Evolutionary conservation across 75 land plant species (phyloP).

Genomic region (Sequoia sempervirens): DNA sequence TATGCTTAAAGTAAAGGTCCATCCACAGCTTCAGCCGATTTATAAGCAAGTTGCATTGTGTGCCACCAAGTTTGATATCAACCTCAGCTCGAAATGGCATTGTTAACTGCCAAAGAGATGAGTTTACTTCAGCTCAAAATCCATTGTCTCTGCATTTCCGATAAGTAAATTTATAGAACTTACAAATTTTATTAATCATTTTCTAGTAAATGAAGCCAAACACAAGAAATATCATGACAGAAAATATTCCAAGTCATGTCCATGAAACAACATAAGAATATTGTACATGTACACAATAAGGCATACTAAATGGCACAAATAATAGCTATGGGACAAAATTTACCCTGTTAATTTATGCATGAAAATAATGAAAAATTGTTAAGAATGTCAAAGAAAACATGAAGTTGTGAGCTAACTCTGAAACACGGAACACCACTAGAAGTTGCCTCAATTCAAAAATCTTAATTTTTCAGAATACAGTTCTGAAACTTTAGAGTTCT

Average conservation of each 20-base stretch:
- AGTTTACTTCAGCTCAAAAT: constrained; percentile 1
- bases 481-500: background rate
- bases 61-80: constrained; percentile 90
- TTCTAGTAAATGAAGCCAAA: background rate
- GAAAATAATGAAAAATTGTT: background rate
- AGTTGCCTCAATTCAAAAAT: background rate
- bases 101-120: constrained; percentile 34
- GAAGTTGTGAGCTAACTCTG: background rate
- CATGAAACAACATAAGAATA: background rate
- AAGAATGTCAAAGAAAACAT: background rate
- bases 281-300: background rate
- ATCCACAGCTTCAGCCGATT: constrained; percentile 66
- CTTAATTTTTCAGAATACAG: background rate
- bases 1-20: constrained; percentile 31
- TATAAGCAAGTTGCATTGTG: constrained; percentile 71
- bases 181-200: background rate
- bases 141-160: background rate
- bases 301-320: background rate
- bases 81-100: constrained; percentile 66
- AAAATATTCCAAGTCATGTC: background rate
- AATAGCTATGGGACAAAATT: background rate
- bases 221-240: background rate
- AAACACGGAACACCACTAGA: background rate
- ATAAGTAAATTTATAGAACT: background rate
- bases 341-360: background rate